Evolutionary conservation across 2,329 filamentous ascomycete species (phyloP), one percentile per base, ranked within the genome.

Genomic region (Fusarium kyushuense): DNA sequence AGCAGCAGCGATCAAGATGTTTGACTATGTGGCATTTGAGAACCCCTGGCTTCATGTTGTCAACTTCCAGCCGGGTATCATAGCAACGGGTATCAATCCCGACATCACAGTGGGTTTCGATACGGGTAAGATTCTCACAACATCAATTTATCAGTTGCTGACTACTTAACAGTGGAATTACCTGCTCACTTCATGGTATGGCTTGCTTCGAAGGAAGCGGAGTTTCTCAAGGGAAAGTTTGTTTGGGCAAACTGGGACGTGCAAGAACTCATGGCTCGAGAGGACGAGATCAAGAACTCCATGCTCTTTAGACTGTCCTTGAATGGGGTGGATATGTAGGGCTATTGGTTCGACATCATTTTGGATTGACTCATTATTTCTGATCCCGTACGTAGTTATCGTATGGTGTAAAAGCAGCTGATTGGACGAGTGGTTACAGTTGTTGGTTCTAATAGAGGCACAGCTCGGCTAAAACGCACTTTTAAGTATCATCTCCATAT

Each of bases 21-120:
- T 79, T 27, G 76, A 80, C 19, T 77, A 75, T 30, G 58, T 82
- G 3, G 72, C 71, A 2, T 71, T 69, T 11, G 79, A 79, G 61
- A 77, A 83, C 29, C 79, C 80, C 0, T 65, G 74, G 0, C 32
- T 83, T 1, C 72, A 76, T 16, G 72, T 83, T n/a, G 76, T 79
- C 16, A 75, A 73, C 45, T 69, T 81, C 5, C 82, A 84, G 10
- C 81, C 82, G 2, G 82, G 82, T 1, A 72, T 80, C 2, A 70
- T 83, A 6, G 74, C 71, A 6, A 82, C 79, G 0, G 80, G 77
- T 5, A 78, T 81, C 2, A 67, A 67, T 19, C 63, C 63, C 2
- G 29, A 56, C 13, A 29, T 49, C 0, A 29, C 36, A 1, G 8
- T 40, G 2, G 63, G 40, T 0, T 61, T 40, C 0, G 63, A 67